Base-by-base conservation (phyloP, 2,329 filamentous ascomycete genomes). In the Aspergillus flavus region DNA sequence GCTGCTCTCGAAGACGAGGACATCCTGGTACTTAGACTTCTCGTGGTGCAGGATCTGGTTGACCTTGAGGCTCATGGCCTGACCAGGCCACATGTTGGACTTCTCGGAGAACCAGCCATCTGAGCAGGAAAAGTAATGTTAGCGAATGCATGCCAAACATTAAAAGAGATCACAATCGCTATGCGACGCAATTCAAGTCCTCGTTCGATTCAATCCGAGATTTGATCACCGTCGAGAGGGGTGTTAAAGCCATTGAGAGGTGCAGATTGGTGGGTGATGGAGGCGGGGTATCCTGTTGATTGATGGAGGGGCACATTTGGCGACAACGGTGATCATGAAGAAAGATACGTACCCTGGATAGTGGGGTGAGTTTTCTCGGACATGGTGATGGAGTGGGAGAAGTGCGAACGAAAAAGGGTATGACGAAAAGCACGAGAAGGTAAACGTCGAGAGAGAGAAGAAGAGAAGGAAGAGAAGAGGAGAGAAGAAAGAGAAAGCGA, bases 101-200 rank as follows among this genome's bases (percentile, higher is more conserved):
- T 97, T 94, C 85, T 99, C 95, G 81, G 93, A 92, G 91, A 99
- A 99, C 95, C 95, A 99, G 84, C 94, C 95, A 97, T 98, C 95
- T 97, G 72, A 53, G 39, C 59, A 26, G 57, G 61, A 41, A 55
- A 61, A 32, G 16, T n/a, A 4, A 53, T 23, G 62, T 70, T 64
- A 59, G 64, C 45, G 46, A 50, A 46, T 23, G 41, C 11, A 54
- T 43, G 32, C 41, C 30, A 58, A 28, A 21, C 23, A 32, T 53
- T 26, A 36, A 6, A 26, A 43, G 32, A 34, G 56, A 39, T 16
- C 21, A 39, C 6, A 10, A 9, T 55, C 9, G 39, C 26, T n/a
- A 57, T 23, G 39, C 28, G 36, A 43, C 6, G 23, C 16, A 34
- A 41, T 46, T 14, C 19, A 43, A 23, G 19, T 67, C 63, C 30